phyloP scores from a whole-genome alignment of 139 green algal genomes.

The Cymbomonas tetramitiformis region DNA sequence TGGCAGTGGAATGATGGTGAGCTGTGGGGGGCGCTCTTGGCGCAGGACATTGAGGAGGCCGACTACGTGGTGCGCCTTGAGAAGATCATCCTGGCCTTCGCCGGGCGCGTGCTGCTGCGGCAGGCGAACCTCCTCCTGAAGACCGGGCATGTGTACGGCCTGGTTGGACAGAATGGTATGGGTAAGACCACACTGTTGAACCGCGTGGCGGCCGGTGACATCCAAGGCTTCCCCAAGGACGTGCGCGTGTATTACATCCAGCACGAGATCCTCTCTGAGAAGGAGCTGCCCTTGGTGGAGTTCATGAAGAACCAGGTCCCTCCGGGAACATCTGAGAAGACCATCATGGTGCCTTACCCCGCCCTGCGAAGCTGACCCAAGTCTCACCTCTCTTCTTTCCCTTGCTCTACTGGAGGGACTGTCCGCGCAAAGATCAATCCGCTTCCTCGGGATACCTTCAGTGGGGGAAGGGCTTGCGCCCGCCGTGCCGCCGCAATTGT shows the following conservation, averaged over 20 bases:
- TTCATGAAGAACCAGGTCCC: conserved; percentile 28
- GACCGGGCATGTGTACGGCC: conserved; percentile 17
- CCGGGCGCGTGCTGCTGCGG: conserved; percentile 15
- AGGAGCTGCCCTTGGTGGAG: conserved; percentile 32
- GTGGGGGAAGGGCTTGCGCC: no score
- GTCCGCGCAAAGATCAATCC: no score
- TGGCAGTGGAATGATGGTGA: no score
- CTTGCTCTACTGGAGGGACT: no score
- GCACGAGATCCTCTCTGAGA: conserved; percentile 31
- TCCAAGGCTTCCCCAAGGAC: conserved; percentile 21
- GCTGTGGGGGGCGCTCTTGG: conserved; percentile 1
- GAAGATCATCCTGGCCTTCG: conserved; percentile 21
- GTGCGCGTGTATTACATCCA: conserved; percentile 31
- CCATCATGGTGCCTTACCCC: no score
- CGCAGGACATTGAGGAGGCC: neutral
- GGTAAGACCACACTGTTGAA: conserved; percentile 29
- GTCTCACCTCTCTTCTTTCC: no score
- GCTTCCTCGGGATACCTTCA: no score
- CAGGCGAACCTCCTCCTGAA: conserved; percentile 13
- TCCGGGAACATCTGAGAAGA: neutral
- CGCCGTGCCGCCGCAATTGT: no score
- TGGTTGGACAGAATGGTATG: conserved; percentile 27
- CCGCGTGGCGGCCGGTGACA: conserved; percentile 18
- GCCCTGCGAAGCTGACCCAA: no score
- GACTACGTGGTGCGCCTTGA: conserved; percentile 15